These are phyloP conservation scores for Protomyces macrosporus DNA, from an alignment of 1,139 yeast species.

Conservation along the genomic window DNA sequence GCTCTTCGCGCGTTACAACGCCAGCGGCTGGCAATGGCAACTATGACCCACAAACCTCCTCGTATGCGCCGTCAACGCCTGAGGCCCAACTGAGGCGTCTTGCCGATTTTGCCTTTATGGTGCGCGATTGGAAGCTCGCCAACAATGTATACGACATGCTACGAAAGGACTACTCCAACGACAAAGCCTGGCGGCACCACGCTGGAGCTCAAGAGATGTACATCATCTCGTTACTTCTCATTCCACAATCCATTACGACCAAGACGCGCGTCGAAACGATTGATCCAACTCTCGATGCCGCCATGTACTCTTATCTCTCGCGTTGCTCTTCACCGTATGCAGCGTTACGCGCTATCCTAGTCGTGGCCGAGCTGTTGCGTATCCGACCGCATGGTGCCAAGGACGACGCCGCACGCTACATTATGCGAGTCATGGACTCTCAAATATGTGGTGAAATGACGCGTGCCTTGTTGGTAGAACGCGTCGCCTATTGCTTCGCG, in stretches of 20 bases:
- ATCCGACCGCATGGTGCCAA: constrained; percentile 16
- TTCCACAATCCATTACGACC: constrained; percentile 60
- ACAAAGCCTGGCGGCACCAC: constrained; percentile 75
- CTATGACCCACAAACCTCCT: constrained; percentile 48
- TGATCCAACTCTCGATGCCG: constrained; percentile 63
- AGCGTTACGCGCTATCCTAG: constrained; percentile 47
- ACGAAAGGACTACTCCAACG: constrained; percentile 70
- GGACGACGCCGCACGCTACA: constrained; percentile 24
- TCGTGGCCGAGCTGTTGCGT: constrained; percentile 11
- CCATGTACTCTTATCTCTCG: constrained; percentile 58
- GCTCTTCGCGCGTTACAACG: constrained; percentile 35
- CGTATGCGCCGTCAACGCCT: constrained; percentile 56
- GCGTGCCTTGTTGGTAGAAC: constrained; percentile 31
- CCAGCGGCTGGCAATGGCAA: constrained; percentile 33
- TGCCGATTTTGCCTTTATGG: constrained; percentile 88
- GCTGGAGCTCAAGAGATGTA: constrained; percentile 89
- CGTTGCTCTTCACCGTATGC: constrained; percentile 60
- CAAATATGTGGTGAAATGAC: constrained; percentile 25
- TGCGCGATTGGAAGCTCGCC: constrained; percentile 81
- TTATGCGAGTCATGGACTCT: constrained; percentile 19
- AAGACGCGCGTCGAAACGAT: constrained; percentile 57
- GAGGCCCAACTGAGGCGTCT: constrained; percentile 74
- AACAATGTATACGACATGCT: constrained; percentile 77
- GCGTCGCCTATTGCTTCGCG: constrained; percentile 30
- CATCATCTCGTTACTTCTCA: constrained; percentile 64